Base-by-base conservation (phyloP, 192 early-diverging fungal species). In the Coemansia sp. region DNA sequence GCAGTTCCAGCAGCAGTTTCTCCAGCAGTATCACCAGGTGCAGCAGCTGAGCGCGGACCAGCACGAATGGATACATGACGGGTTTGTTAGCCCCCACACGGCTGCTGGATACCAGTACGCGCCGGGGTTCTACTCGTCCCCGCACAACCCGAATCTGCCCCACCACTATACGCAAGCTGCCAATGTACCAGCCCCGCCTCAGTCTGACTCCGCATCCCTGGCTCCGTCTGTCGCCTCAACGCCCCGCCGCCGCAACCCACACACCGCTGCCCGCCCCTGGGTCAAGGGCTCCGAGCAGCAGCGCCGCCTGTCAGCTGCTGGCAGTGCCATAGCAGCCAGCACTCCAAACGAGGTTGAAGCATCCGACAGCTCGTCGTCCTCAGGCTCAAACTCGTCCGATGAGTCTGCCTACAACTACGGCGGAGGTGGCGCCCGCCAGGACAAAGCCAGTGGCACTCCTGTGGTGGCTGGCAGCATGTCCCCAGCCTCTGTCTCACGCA, bases 1-100 rank as follows among this genome's bases (percentile, higher is more conserved):
- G 33, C 78, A 80, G 64, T 80, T 80, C 43, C 78, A 75, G 68
- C 79, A 81, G 62, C 79, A 81, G 61, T 76, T 70, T 50, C 65
- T 81, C 9, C 64, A 76, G 47, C 79, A 81, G 69, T 76, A 81
- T 40, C 79, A 43, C 38, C 79, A 76, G 18, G 62, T 79, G 47
- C 77, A 79, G 68, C 68, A 62, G n/a, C 69, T 71, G 38, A 62
- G 38, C 36, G 38, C 63, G 1, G 44, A 50, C 49, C 60, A 64
- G 60, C 68, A 72, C 41, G 73, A 62, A 36, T 76, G 74, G 71
- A 66, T 75, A 8, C 70, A 81, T 61, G 79, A 81, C 58, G 79
- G 73, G 3, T 81, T 81, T 70, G 46, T 58, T 24, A 68, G 67
- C 60, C 78, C 36, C 22, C 47, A 64, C 49, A 36, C 52, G 38